Evolutionary conservation across 2,329 filamentous ascomycete genomes (phyloP), one percentile per base, ranked within the genome.

Genomic region (Epichloe coenophiala): DNA sequence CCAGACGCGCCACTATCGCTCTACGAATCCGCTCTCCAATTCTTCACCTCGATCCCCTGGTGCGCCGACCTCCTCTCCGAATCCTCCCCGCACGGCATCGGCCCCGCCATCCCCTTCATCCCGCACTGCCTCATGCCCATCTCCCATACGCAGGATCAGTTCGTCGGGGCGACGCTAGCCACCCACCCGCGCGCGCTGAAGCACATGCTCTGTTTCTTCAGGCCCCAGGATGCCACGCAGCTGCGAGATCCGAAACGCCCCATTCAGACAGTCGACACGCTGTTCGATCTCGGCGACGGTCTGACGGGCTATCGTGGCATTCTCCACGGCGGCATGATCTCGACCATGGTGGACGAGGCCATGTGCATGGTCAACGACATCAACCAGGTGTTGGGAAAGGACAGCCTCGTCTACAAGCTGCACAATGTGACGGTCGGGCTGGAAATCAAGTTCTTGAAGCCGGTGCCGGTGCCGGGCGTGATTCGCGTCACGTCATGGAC

Each of bases 1-100:
- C 50, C 60, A 11, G 52, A 59, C 39, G 59, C 61, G 9, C 57
- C 60, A 0, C 53, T 57, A 1, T 48, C 51, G 39, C 58, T 66
- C 17, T 64, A 62, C 52, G 41, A 57, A 31, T 56, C 56, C 13
- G 59, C 63, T 43, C 44, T 65, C 27, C 48, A 55, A 36, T 59
- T 66, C 58, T 68, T 71, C 58, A 54, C 52, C 45, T 59, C 63
- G 1, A 58, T 66, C 33, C 61, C 66, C 7, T 70, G 68, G 68
- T 68, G 64, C 43, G 58, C 61, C 36, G 47, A 54, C 12, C 59
- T 66, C 27, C 50, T 36, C 13, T 17, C 12, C 42, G 42, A 11
- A 11, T 53, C 52, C 1, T 53, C 52, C 11, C 58, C 38, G 17
- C 27, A 27, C 27, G 27, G 27, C 27, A 8, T 27, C 7, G 27